These are phyloP conservation scores for Laguncularia racemosa DNA, from an alignment of 345 rosid genomes.

Conservation along the genomic window DNA sequence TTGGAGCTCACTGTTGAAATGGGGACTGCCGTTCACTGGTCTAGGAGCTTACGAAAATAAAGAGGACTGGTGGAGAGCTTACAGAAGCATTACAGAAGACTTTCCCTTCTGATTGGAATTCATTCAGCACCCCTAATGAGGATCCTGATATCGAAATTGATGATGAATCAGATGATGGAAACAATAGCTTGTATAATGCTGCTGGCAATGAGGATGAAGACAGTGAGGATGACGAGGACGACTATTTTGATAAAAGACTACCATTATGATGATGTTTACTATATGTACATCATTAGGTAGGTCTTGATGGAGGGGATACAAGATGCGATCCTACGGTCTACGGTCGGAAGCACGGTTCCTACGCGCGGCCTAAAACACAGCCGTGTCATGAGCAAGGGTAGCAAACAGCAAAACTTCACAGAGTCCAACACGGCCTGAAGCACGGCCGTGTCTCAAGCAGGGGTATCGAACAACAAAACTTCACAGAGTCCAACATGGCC, in stretches of 20 bases:
- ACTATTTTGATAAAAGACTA: constrained; percentile 8
- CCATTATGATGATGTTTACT: background rate
- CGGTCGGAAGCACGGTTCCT: no score
- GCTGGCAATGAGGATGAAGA: constrained; percentile 15
- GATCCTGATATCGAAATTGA: constrained; percentile 28
- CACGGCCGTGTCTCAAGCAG: no score
- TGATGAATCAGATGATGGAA: constrained; percentile 18
- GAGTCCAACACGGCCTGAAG: no score
- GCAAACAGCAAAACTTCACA: no score
- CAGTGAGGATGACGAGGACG: constrained; percentile 11
- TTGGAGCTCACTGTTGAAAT: constrained; percentile 71
- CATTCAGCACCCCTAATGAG: constrained; percentile 23
- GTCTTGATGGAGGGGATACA: no score
- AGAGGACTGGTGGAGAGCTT: constrained; percentile 81
- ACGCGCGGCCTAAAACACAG: no score
- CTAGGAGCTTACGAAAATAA: constrained; percentile 76
- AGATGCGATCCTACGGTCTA: no score
- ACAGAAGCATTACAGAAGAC: constrained; percentile 90
- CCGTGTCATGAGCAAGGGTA: no score
- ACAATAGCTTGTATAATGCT: constrained; percentile 15
- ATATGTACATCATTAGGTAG: background rate
- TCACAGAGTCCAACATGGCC: no score
- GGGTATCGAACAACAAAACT: no score
- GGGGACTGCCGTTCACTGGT: constrained; percentile 97
- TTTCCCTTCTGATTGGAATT: constrained; percentile 88